Evolutionary conservation across 2,329 filamentous ascomycete species (phyloP).

Genomic region (Neofusicoccum ribis): DNA sequence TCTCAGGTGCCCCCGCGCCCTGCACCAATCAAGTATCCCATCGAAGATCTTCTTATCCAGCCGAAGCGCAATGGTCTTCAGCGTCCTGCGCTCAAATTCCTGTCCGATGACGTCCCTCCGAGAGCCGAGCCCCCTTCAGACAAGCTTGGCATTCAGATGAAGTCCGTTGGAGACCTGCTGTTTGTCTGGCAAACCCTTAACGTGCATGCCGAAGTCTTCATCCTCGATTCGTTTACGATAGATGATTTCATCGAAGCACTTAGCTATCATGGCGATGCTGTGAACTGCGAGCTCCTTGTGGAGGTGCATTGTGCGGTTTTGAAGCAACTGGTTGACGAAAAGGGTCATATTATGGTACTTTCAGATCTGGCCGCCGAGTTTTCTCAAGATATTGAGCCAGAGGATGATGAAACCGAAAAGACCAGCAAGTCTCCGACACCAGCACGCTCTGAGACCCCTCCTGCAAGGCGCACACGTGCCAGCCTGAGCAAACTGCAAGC

Average conservation of each 20-base stretch:
- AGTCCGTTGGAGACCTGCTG: conserved; percentile 79
- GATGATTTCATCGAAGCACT: conserved; percentile 93
- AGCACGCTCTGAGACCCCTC: conserved; percentile 54
- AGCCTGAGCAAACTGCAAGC: conserved; percentile 67
- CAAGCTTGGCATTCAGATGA: conserved; percentile 67
- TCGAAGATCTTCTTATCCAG: conserved; percentile 85
- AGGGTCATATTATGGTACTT: conserved; percentile 80
- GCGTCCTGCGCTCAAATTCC: conserved; percentile 75
- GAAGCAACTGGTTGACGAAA: conserved; percentile 78
- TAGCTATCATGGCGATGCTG: conserved; percentile 70
- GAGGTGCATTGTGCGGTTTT: conserved; percentile 91
- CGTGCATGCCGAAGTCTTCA: conserved; percentile 94
- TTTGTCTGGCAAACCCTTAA: conserved; percentile 97
- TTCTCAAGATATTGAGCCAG: conserved; percentile 41
- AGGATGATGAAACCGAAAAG: conserved; percentile 51
- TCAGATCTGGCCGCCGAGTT: conserved; percentile 62
- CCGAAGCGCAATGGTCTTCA: conserved; percentile 63
- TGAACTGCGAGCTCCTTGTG: conserved; percentile 79
- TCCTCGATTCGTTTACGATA: conserved; percentile 94
- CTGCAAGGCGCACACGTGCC: conserved; percentile 78
- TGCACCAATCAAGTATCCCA: conserved; percentile 84
- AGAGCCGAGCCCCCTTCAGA: conserved; percentile 41
- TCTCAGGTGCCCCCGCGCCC: conserved; percentile 49
- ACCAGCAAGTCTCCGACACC: conserved; percentile 51
- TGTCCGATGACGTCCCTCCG: conserved; percentile 62